Base-by-base conservation (phyloP, 73 alveolate species). In the Paramecium tetraurelia region DNA sequence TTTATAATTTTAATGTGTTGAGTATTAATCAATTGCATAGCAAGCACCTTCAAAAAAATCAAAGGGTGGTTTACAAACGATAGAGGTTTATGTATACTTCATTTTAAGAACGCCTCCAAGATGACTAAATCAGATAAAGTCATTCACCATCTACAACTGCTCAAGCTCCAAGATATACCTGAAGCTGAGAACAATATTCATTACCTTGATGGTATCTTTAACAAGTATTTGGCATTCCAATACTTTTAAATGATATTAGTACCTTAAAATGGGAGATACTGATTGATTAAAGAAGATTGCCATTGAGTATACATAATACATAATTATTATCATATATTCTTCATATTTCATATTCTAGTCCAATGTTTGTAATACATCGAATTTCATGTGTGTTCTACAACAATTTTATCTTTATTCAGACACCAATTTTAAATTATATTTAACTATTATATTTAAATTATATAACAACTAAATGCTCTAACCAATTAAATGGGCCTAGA, bases 1-100 rank as follows among this genome's bases (percentile, higher is more conserved):
- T 41, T 44, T 80, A 24, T 80, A 48, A 80, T 75, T 35, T 38
- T 38, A 38, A 75, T 75, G 59, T 75, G 87, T 41, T 63, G 84
- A 63, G 84, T 63, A 31, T 41, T 63, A 27, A 27, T 63, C 3
- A 63, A 63, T 63, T 63, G 84, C 84, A 27, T 63, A 27, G 48
- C 84, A 7, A 63, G 84, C 46, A 63, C 84, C 41, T 63, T 63
- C 46, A 4, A 63, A 63, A 63, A 7, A 33, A 63, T 63, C 84
- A 63, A 63, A 33, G 46, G 84, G 14, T 63, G 84, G 84, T 63
- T 63, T 33, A 31, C 3, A 27, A 10, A 10, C 4, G 84, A 63
- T 63, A 63, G 84, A 63, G 84, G 84, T 63, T 12, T 27, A 63
- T 63, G 84, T 63, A 63, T 63, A 63, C 5, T 63, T 12, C 31